Evolutionary conservation across 2,329 filamentous ascomycete species (phyloP).

Genomic region (Massarina eburnea): DNA sequence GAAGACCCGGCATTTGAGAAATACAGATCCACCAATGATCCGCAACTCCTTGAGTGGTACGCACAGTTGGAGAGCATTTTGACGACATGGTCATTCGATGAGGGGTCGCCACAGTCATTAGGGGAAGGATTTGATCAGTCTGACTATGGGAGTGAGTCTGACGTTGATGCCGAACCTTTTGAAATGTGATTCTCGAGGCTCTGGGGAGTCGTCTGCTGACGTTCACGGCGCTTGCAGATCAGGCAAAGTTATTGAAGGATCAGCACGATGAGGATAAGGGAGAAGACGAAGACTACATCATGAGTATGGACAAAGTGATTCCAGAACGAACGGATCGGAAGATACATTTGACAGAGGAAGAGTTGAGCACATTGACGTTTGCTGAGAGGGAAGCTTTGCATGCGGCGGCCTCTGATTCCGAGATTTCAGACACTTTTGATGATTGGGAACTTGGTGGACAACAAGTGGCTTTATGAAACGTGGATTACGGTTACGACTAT

Average conservation of each 20-base stretch:
- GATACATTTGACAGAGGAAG: background rate
- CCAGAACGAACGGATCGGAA: no score
- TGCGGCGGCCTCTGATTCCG: no score
- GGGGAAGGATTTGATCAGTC: constrained; percentile 38
- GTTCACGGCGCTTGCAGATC: background rate
- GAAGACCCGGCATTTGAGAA: constrained; percentile 22
- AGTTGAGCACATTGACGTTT: background rate
- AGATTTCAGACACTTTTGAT: no score
- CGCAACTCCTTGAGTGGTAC: constrained; percentile 24
- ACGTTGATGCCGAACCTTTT: constrained; percentile 27
- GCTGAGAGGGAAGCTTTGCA: background rate
- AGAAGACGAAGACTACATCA: no score
- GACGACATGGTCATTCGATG: constrained; percentile 28
- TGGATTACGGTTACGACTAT: no score
- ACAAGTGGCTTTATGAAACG: no score
- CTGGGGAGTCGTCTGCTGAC: background rate
- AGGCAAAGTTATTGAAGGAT: background rate
- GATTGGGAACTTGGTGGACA: background rate
- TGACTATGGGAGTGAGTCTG: constrained; percentile 42
- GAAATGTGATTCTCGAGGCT: constrained; percentile 13
- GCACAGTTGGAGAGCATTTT: constrained; percentile 27
- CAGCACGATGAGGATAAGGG: no score
- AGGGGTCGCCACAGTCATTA: constrained; percentile 31
- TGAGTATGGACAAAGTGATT: no score
- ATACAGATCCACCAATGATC: constrained; percentile 25